phyloP scores from a whole-genome alignment of 2,329 filamentous ascomycete species.

The Sporothrix inflata region DNA sequence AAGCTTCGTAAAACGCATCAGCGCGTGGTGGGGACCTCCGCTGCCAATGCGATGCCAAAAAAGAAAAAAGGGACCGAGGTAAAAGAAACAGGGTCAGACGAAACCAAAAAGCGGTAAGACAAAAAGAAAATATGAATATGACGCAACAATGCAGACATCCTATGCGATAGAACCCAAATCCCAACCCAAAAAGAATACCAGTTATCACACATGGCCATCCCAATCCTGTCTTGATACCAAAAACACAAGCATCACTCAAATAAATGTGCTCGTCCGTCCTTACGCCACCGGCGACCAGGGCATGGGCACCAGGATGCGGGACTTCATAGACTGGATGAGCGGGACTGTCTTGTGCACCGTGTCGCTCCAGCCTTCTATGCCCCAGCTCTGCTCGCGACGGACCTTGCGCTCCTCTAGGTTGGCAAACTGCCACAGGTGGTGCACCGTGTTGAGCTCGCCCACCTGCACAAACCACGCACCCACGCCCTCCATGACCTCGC shows the following conservation, averaged over 20 bases:
- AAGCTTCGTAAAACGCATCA: background rate
- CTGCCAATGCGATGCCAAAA: background rate
- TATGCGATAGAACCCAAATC: background rate
- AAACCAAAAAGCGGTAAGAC: no score
- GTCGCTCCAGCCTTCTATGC: slow-evolving; percentile 91
- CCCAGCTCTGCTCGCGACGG: slow-evolving; percentile 92
- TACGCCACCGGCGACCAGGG: slow-evolving; percentile 93
- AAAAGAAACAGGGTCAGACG: background rate
- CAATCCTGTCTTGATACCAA: background rate
- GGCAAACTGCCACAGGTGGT: slow-evolving; percentile 98
- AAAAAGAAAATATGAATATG: no score
- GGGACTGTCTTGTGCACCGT: slow-evolving; percentile 99
- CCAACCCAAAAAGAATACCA: background rate
- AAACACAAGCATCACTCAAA: background rate
- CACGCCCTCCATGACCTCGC: slow-evolving; percentile 98
- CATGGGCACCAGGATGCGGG: slow-evolving; percentile 88
- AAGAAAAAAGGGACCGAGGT: background rate
- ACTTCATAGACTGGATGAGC: slow-evolving; percentile 95
- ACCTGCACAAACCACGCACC: slow-evolving; percentile 99
- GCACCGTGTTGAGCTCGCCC: slow-evolving; percentile 94
- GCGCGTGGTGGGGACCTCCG: background rate
- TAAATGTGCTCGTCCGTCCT: background rate
- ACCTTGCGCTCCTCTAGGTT: slow-evolving; percentile 92
- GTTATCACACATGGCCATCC: background rate
- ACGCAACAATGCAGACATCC: background rate